These are phyloP conservation scores for Boletus huronensis DNA, from an alignment of 768 basidiomycete species.

Conservation along the genomic window DNA sequence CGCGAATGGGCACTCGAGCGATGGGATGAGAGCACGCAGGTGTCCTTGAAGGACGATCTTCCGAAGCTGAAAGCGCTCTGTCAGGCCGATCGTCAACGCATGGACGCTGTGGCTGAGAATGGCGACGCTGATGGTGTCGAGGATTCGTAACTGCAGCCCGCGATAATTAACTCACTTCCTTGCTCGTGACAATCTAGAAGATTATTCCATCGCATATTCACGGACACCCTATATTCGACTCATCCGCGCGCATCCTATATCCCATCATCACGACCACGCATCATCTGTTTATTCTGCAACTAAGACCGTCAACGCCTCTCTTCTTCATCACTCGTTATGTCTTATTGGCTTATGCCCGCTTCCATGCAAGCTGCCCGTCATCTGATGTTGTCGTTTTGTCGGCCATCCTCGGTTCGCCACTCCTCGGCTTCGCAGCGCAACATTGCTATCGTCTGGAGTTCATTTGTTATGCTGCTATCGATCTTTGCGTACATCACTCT, in stretches of 20 bases:
- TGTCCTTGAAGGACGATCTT: conserved; percentile 59
- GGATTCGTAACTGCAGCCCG: conserved; percentile 13
- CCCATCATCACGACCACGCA: conserved; percentile 20
- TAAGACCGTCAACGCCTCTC: conserved; percentile 18
- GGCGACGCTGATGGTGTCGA: conserved; percentile 9
- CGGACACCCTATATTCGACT: conserved; percentile 25
- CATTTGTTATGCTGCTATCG: conserved; percentile 25
- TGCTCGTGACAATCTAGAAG: conserved; percentile 18
- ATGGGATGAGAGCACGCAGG: conserved; percentile 62
- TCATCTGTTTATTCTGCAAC: conserved; percentile 30
- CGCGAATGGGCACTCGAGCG: conserved; percentile 79
- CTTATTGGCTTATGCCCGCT: conserved; percentile 12
- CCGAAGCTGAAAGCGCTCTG: conserved; percentile 24
- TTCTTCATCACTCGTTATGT: conserved; percentile 23
- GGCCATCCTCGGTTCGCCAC: not conserved
- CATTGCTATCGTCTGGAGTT: conserved; percentile 17
- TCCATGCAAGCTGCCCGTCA: conserved; percentile 5
- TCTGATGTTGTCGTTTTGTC: conserved; percentile 24
- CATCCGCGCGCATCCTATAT: conserved; percentile 23
- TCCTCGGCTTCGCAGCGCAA: conserved; percentile 9
- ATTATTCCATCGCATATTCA: conserved; percentile 23
- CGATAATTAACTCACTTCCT: not conserved
- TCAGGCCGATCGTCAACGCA: conserved; percentile 17
- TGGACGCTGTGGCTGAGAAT: conserved; percentile 10
- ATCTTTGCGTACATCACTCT: conserved; percentile 20